Evolutionary conservation across 192 early-diverging fungal genomes (phyloP), one percentile per base, ranked within the genome.

Genomic region (Backusella parvicylindrica): DNA sequence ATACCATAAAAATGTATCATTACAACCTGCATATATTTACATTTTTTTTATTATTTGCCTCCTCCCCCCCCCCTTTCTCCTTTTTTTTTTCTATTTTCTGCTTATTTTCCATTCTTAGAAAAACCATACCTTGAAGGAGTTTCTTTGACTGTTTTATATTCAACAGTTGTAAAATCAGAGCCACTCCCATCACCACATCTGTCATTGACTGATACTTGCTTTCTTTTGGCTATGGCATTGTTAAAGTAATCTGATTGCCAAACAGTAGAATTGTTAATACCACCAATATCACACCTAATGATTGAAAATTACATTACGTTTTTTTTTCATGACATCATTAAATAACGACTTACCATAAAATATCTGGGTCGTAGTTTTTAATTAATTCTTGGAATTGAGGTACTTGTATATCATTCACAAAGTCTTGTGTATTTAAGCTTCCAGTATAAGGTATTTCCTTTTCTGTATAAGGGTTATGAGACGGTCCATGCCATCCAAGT

Each of bases 211-310:
- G 66, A 53, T 0, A 78, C 77, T 11, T 76, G 53, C 43, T 56
- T 50, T 9, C 69, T 60, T 11, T 50, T 50, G 0, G 72, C 11
- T 28, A 28, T 38, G 0, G 71, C 71, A 9, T 68, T 5, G 26
- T 78, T 78, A 32, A 74, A 74, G 30, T 41, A 78, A 15, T 64
- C 31, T 2, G 77, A 36, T 15, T 73, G 71, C 71, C 64, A 78
- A 21, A 28, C 64, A 9, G 77, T 70, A 2, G 77, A 78, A 43
- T 78, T 78, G n/a, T 78, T 78, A 49, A 78, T 73, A 5, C 77
- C 77, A 18, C 77, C 77, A 64, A 78, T 78, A 47, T 78, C 77
- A 36, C 77, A 78, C 77, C 77, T 74, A 56, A 56, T 53, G 13
- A 41, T 30, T 32, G 56, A 74, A 26, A 37, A 74, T 35, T 15